Percentiles rank a stretch among this genome's conserved stretches.
Conservation (phyloP, 257 asterid genomes). For the Knoxia roxburghii region DNA sequence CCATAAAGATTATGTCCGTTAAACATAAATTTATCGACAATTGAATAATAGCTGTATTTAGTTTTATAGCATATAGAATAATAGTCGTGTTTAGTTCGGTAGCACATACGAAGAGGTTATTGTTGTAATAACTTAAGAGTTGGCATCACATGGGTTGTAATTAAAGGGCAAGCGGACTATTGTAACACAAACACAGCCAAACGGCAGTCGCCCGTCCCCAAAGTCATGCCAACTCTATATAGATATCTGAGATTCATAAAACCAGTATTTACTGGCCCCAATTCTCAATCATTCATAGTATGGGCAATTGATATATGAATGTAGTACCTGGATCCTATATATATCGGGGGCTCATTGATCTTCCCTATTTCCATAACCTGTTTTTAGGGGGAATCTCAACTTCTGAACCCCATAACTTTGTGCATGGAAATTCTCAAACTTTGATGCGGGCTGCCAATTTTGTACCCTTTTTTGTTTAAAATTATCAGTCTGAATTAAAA, state of each 20-base stretch:
- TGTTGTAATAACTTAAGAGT: no score
- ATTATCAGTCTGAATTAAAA: no score
- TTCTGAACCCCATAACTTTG: constrained; percentile 9
- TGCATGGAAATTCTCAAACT: constrained; percentile 27
- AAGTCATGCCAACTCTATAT: constrained; percentile 17
- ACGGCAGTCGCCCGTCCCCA: constrained; percentile 12
- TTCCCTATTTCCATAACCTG: not conserved
- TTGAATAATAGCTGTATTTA: no score
- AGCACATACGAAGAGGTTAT: no score
- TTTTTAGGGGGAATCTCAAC: constrained; percentile 27
- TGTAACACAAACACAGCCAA: constrained; percentile 28
- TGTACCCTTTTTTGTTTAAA: no score
- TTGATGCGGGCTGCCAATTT: constrained; percentile 10
- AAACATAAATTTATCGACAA: no score
- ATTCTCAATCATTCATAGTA: constrained; percentile 14
- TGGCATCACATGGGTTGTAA: constrained; percentile 20
- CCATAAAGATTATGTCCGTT: no score
- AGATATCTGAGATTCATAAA: constrained; percentile 11
- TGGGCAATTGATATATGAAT: constrained; percentile 20
- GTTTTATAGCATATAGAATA: no score
- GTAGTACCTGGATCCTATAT: constrained; percentile 34
- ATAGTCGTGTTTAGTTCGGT: no score
- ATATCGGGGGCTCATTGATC: no score
- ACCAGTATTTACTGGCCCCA: not conserved
- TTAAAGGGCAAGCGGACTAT: constrained; percentile 21